These are phyloP conservation scores for Termitomyces bulborhizus DNA, from an alignment of 768 basidiomycete genomes.

Conservation along the genomic window DNA sequence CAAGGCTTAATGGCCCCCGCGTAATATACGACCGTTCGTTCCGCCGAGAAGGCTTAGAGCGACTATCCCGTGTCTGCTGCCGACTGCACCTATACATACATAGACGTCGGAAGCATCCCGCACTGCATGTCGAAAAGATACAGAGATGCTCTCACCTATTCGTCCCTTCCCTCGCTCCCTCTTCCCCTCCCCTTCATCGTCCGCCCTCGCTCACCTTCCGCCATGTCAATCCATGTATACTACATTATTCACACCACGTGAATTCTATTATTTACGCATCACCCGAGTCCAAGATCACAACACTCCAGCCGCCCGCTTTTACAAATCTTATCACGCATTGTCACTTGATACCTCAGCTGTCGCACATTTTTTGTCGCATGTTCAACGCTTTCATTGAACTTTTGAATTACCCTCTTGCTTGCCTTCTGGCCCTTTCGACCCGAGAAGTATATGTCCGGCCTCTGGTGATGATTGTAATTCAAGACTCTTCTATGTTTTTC, in stretches of 20 bases:
- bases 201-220: background rate
- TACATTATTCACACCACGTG: background rate
- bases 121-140: background rate
- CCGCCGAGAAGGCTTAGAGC: background rate
- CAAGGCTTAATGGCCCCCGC: background rate
- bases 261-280: background rate
- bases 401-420: background rate
- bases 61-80: background rate
- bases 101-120: background rate
- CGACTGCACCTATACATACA: background rate
- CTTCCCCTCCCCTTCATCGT: background rate
- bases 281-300: background rate
- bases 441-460: background rate
- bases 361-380: background rate
- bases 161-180: background rate
- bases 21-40: background rate
- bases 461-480: background rate
- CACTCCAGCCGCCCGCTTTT: background rate
- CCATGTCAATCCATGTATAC: background rate
- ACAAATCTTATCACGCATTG: background rate
- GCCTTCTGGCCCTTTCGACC: background rate
- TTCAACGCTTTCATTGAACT: background rate
- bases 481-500: no score
- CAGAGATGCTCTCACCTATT: background rate
- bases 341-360: background rate